These are phyloP conservation scores for Ballota nigra DNA, from an alignment of 257 asterid species.

Conservation along the genomic window DNA sequence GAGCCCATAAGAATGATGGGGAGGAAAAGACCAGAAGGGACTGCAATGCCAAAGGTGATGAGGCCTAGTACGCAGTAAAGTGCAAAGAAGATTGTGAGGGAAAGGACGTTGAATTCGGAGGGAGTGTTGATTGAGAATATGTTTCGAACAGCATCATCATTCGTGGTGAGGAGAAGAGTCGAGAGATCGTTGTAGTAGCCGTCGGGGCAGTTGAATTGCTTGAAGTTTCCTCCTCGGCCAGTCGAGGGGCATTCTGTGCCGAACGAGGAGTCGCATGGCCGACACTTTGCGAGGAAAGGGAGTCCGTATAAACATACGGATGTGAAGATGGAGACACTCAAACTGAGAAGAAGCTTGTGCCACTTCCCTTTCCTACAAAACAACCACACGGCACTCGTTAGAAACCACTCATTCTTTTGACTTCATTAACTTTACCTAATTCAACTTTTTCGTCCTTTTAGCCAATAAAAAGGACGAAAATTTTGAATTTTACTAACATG, in stretches of 20 bases:
- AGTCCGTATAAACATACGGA: constrained; percentile 80
- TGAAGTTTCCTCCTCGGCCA: constrained; percentile 73
- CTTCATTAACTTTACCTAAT: too few relatives aligned
- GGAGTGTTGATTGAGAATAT: constrained; percentile 77
- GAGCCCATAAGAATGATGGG: constrained; percentile 92
- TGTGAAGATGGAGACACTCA: constrained; percentile 80
- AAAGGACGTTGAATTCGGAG: constrained; percentile 41
- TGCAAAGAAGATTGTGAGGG: constrained; percentile 62
- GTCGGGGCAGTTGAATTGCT: constrained; percentile 83
- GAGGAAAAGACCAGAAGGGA: constrained; percentile 91
- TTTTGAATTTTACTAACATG: too few relatives aligned
- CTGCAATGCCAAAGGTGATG: constrained; percentile 86
- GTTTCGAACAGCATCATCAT: constrained; percentile 73
- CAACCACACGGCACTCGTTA: background rate
- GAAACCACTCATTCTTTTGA: too few relatives aligned
- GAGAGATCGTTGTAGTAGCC: constrained; percentile 89
- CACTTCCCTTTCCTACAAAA: constrained; percentile 80
- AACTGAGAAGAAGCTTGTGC: constrained; percentile 59
- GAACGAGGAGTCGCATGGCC: constrained; percentile 61
- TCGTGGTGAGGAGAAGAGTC: constrained; percentile 78
- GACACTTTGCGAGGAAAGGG: constrained; percentile 77
- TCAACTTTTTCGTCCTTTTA: too few relatives aligned
- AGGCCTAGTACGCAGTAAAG: constrained; percentile 76
- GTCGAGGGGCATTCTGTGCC: constrained; percentile 70
- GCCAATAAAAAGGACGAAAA: too few relatives aligned